These are phyloP conservation scores for Arachis monticola DNA, from an alignment of 331 rosid genomes.

Conservation along the genomic window DNA sequence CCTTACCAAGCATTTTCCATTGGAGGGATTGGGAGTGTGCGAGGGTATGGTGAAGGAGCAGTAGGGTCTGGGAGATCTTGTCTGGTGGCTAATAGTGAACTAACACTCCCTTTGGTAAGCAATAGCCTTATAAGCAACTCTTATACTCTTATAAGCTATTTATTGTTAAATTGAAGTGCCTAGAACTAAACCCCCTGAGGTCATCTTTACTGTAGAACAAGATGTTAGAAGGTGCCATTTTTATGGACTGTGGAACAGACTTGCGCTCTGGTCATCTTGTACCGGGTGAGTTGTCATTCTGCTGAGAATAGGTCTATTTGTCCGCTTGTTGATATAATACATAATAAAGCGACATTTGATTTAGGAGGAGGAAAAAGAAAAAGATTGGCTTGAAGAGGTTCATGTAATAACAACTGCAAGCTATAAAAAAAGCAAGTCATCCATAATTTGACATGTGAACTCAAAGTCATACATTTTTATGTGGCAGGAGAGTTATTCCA, in stretches of 20 bases:
- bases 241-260: slow-evolving; percentile 90
- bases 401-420: background rate
- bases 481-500: slow-evolving; percentile 10
- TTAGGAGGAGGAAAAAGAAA: background rate
- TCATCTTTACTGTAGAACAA: slow-evolving; percentile 56
- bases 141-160: slow-evolving; percentile 7
- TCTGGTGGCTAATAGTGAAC: slow-evolving; percentile 78
- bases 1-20: slow-evolving; percentile 92
- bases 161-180: slow-evolving; percentile 21
- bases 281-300: slow-evolving; percentile 72
- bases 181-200: slow-evolving; percentile 8
- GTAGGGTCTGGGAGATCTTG: slow-evolving; percentile 93
- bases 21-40: slow-evolving; percentile 79
- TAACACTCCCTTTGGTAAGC: slow-evolving; percentile 78
- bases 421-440: slow-evolving; percentile 3
- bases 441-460: slow-evolving; percentile 21
- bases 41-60: slow-evolving; percentile 92
- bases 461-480: background rate
- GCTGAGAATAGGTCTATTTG: slow-evolving; percentile 11
- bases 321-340: background rate
- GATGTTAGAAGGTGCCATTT: slow-evolving; percentile 74
- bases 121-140: slow-evolving; percentile 19
- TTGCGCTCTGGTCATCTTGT: slow-evolving; percentile 77
- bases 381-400: background rate
- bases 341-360: slow-evolving; percentile 4